Conservation (phyloP, 192 early-diverging fungal species). For the Rhizophagus clarus region DNA sequence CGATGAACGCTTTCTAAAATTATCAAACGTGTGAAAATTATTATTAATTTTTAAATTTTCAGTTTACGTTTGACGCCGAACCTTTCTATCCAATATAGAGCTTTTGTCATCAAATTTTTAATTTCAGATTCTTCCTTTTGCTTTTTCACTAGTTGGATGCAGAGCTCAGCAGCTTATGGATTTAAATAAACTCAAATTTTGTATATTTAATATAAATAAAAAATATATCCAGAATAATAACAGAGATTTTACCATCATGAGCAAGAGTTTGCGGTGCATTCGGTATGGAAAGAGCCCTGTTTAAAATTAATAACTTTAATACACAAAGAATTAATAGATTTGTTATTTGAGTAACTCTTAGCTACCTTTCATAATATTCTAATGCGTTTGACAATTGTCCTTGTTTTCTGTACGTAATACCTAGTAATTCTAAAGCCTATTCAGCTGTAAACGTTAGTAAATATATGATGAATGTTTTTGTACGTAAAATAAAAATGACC, state of each 20-base stretch:
- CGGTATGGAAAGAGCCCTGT: neutral
- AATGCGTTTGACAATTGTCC: neutral
- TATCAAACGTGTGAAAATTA: neutral
- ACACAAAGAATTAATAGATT: neutral
- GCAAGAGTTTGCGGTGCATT: neutral
- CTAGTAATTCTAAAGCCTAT: constrained; percentile 11
- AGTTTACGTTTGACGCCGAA: neutral
- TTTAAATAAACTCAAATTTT: neutral
- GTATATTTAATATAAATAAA: neutral
- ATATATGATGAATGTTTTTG: neutral
- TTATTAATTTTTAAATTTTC: neutral
- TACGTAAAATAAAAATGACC: neutral
- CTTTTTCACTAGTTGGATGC: neutral
- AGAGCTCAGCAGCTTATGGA: constrained; percentile 11
- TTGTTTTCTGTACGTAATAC: neutral
- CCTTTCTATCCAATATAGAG: constrained; percentile 10
- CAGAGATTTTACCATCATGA: neutral
- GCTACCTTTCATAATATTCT: constrained; percentile 15
- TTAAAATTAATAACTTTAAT: neutral
- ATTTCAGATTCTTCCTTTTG: constrained; percentile 14
- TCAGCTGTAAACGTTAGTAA: neutral
- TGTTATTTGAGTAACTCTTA: no score
- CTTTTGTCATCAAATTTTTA: neutral
- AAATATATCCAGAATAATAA: neutral
- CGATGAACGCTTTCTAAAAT: neutral